Conservation (phyloP, 1,139 yeast genomes). For the Yueomyces sp. region DNA sequence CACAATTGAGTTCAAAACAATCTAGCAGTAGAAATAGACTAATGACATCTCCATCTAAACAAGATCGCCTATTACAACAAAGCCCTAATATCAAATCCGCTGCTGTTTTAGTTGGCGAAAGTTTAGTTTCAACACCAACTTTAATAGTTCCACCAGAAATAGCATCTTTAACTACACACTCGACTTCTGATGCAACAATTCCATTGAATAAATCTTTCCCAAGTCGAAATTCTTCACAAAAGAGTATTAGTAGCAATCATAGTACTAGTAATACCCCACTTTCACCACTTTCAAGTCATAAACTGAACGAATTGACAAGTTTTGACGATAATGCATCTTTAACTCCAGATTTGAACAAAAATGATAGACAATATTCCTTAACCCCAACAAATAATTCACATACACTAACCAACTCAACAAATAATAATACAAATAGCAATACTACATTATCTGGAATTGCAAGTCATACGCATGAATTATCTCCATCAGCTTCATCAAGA, state of each 20-base stretch:
- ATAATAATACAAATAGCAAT: not conserved
- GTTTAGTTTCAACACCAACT: conserved; percentile 9
- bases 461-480: not conserved
- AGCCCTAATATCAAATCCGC: conserved; percentile 1
- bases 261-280: conserved; percentile 3
- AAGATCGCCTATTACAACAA: not conserved
- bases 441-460: not conserved
- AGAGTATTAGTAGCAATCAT: conserved; percentile 4
- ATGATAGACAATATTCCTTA: not conserved
- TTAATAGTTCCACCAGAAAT: conserved; percentile 14
- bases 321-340: not conserved
- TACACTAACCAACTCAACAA: not conserved
- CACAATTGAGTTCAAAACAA: not conserved
- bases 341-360: not conserved
- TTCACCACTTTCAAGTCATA: conserved; percentile 2
- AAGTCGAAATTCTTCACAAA: conserved; percentile 4
- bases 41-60: conserved; percentile 5
- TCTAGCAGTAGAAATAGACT: not conserved
- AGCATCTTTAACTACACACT: conserved; percentile 13
- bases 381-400: not conserved
- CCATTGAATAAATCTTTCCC: conserved; percentile 2
- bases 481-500: conserved; percentile 9
- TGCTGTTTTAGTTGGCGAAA: conserved; percentile 5
- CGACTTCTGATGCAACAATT: conserved; percentile 9
- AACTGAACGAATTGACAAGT: not conserved